Conservation (phyloP, 2,329 filamentous ascomycete genomes). For the Remersonia thermophila region DNA sequence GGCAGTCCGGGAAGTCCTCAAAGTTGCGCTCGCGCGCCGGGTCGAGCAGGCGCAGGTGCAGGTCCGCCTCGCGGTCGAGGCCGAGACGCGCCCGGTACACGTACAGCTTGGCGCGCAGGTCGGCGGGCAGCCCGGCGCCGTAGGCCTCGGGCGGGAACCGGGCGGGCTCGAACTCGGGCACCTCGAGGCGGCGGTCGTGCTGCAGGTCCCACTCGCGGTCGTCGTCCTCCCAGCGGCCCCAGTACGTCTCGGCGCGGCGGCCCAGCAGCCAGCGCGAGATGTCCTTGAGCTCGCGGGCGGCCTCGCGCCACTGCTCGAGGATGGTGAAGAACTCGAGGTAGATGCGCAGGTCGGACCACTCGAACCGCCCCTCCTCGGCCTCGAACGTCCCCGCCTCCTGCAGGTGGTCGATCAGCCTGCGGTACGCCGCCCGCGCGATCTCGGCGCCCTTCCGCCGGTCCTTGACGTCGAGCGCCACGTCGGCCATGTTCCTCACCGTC, state of each 20-base stretch:
- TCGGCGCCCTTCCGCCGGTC: slow-evolving; percentile 29
- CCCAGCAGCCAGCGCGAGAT: slow-evolving; percentile 75
- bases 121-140: slow-evolving; percentile 62
- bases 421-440: slow-evolving; percentile 37
- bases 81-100: slow-evolving; percentile 66
- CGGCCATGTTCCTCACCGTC: slow-evolving; percentile 42
- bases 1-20: slow-evolving; percentile 63
- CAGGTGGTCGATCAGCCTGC: slow-evolving; percentile 33
- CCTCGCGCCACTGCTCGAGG: slow-evolving; percentile 48
- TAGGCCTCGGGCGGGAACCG: slow-evolving; percentile 48
- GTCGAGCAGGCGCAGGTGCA: slow-evolving; percentile 58
- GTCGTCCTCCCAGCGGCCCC: slow-evolving; percentile 60
- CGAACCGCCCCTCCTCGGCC: slow-evolving; percentile 28
- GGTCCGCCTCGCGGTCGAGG: slow-evolving; percentile 57
- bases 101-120: slow-evolving; percentile 74
- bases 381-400: slow-evolving; percentile 22
- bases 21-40: slow-evolving; percentile 45
- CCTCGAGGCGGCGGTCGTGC: slow-evolving; percentile 51
- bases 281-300: slow-evolving; percentile 56
- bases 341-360: slow-evolving; percentile 76
- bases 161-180: slow-evolving; percentile 47
- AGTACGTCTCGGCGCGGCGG: slow-evolving; percentile 59
- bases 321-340: slow-evolving; percentile 72
- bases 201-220: slow-evolving; percentile 82
- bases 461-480: slow-evolving; percentile 42